These are phyloP conservation scores for Phylloporus arenicola DNA, from an alignment of 768 basidiomycete species.

Conservation along the genomic window DNA sequence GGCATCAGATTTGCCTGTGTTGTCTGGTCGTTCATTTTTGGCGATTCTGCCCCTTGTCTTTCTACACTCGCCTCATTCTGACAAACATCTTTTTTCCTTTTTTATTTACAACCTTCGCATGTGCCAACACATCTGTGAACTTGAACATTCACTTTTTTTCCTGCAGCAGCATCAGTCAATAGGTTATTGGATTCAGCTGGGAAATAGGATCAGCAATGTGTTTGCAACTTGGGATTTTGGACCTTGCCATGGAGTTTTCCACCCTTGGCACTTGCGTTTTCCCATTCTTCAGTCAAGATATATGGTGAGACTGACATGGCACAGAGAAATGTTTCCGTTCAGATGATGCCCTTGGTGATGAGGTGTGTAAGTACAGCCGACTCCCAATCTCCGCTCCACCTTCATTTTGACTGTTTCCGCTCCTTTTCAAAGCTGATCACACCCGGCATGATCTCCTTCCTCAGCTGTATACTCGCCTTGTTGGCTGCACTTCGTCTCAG, in stretches of 20 bases:
- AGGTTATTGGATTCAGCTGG: conserved; percentile 60
- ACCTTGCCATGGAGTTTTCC: conserved; percentile 60
- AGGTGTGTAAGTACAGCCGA: conserved; percentile 64
- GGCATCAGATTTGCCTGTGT: no score
- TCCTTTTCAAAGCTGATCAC: conserved; percentile 65
- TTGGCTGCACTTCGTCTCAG: conserved; percentile 49
- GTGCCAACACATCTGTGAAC: conserved; percentile 52
- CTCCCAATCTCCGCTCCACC: conserved; percentile 31
- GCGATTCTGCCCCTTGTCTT: no score
- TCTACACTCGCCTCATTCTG: no score
- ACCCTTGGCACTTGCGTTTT: conserved; percentile 49
- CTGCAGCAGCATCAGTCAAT: conserved; percentile 56
- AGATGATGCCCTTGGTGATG: conserved; percentile 58
- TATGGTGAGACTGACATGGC: conserved; percentile 60
- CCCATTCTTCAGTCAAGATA: conserved; percentile 68
- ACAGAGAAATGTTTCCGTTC: conserved; percentile 86
- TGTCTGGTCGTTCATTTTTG: no score
- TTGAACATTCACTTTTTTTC: conserved; percentile 64
- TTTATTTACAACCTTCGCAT: no score
- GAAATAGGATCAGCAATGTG: not conserved
- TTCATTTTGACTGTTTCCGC: conserved; percentile 39
- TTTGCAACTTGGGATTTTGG: not conserved
- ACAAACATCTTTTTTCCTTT: no score
- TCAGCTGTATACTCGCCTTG: conserved; percentile 42
- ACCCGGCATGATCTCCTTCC: conserved; percentile 69